These are phyloP conservation scores for Acacia melanoxylon DNA, from an alignment of 306 rosid genomes.

Conservation along the genomic window DNA sequence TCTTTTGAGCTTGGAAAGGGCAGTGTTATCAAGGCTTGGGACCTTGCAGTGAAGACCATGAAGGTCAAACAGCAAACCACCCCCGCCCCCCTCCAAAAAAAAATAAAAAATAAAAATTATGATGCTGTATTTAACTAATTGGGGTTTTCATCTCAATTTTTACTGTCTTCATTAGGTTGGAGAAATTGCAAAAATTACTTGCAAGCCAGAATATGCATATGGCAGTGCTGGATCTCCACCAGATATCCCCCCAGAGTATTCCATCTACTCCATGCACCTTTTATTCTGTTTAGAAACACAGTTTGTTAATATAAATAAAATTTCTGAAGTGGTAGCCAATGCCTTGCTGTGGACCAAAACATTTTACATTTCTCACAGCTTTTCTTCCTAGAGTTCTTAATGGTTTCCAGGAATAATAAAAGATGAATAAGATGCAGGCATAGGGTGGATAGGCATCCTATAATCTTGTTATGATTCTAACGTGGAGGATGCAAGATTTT, in stretches of 20 bases:
- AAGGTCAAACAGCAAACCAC: slow-evolving; percentile 52
- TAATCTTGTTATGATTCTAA: not conserved
- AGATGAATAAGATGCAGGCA: not conserved
- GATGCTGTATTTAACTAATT: not conserved
- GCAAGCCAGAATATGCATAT: slow-evolving; percentile 94
- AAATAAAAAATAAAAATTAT: not conserved
- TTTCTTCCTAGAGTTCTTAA: not conserved
- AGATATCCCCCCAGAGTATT: slow-evolving; percentile 90
- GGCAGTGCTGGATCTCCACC: slow-evolving; percentile 97
- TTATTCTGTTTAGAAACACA: slow-evolving; percentile 2
- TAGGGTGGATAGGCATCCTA: slow-evolving; percentile 2
- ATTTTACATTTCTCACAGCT: not conserved
- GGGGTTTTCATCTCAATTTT: slow-evolving; percentile 26
- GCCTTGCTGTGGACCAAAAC: not conserved
- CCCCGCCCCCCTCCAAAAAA: not conserved
- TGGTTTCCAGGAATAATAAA: not conserved
- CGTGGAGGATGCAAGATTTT: not conserved
- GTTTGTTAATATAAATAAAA: not conserved
- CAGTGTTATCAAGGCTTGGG: slow-evolving; percentile 94
- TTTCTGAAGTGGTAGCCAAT: not conserved
- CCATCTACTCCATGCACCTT: slow-evolving; percentile 16
- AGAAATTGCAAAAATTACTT: slow-evolving; percentile 84
- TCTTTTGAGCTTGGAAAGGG: slow-evolving; percentile 94
- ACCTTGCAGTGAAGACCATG: slow-evolving; percentile 86
- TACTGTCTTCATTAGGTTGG: slow-evolving; percentile 60